These are phyloP conservation scores for Aphanomyces invadans DNA, from an alignment of 352 stramenopile genomes.

Conservation along the genomic window DNA sequence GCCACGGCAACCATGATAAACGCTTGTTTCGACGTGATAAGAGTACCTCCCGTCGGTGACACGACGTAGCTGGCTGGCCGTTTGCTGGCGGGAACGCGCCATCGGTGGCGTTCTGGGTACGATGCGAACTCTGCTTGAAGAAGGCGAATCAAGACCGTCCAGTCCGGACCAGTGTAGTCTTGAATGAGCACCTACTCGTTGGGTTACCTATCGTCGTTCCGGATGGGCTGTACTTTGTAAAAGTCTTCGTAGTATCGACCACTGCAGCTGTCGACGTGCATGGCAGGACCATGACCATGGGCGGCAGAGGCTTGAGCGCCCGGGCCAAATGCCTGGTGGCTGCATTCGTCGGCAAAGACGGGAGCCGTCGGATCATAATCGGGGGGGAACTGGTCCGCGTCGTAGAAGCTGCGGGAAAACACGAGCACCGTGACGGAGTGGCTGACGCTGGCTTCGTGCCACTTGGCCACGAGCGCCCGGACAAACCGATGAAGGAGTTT, in stretches of 20 bases:
- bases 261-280: constrained; percentile 49
- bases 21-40: constrained; percentile 22
- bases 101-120: constrained; percentile 81
- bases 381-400: constrained; percentile 53
- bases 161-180: constrained; percentile 84
- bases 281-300: constrained; percentile 38
- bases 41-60: constrained; percentile 24
- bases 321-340: constrained; percentile 42
- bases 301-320: constrained; percentile 29
- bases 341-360: constrained; percentile 39
- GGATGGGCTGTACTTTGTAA: constrained; percentile 45
- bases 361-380: constrained; percentile 39
- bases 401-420: constrained; percentile 87
- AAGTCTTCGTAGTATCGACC: constrained; percentile 68
- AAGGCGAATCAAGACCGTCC: constrained; percentile 76
- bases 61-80: constrained; percentile 53
- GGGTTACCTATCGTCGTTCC: not conserved
- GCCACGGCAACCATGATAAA: not conserved
- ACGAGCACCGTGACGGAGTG: constrained; percentile 89
- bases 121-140: constrained; percentile 93
- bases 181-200: constrained; percentile 25
- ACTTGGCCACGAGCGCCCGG: constrained; percentile 68
- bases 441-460: constrained; percentile 74
- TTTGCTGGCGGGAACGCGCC: constrained; percentile 44
- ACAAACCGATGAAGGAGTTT: constrained; percentile 81